Conservation (phyloP, 257 asterid genomes). For the Forsythia suspensa region DNA sequence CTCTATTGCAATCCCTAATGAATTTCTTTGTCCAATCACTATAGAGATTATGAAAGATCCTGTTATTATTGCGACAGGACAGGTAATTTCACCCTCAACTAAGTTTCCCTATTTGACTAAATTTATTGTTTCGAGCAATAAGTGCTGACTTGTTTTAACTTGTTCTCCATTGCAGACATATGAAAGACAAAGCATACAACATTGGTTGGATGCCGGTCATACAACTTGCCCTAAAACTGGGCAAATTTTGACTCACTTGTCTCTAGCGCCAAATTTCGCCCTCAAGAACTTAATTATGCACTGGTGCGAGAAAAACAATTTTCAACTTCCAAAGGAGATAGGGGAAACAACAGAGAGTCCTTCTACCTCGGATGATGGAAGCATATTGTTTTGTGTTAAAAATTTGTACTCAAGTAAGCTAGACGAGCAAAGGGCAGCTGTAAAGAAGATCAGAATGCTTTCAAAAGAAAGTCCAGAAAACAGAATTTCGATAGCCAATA, state of each 20-base stretch:
- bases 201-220: slow-evolving; percentile 68
- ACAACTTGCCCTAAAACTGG: slow-evolving; percentile 85
- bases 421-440: slow-evolving; percentile 69
- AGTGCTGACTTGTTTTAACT: background rate
- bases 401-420: slow-evolving; percentile 55
- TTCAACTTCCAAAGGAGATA: slow-evolving; percentile 45
- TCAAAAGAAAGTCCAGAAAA: slow-evolving; percentile 75
- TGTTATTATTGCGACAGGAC: slow-evolving; percentile 85
- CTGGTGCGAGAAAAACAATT: slow-evolving; percentile 72
- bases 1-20: slow-evolving; percentile 58
- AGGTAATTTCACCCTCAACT: slow-evolving; percentile 38
- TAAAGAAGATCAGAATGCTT: slow-evolving; percentile 59
- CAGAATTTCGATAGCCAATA: slow-evolving; percentile 54
- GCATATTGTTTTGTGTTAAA: slow-evolving; percentile 39
- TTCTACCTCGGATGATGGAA: slow-evolving; percentile 16
- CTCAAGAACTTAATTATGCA: slow-evolving; percentile 64
- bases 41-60: slow-evolving; percentile 92
- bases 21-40: slow-evolving; percentile 88
- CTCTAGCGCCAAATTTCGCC: slow-evolving; percentile 77
- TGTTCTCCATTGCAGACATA: slow-evolving; percentile 52
- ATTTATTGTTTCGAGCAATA: background rate
- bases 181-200: slow-evolving; percentile 77
- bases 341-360: slow-evolving; percentile 17
- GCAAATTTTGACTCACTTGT: slow-evolving; percentile 47
- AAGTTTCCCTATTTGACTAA: background rate